Percentiles rank a stretch among this genome's conserved stretches.
These are phyloP conservation scores for Lycium ferocissimum DNA, from an alignment of 257 asterid genomes.

Conservation along the genomic window DNA sequence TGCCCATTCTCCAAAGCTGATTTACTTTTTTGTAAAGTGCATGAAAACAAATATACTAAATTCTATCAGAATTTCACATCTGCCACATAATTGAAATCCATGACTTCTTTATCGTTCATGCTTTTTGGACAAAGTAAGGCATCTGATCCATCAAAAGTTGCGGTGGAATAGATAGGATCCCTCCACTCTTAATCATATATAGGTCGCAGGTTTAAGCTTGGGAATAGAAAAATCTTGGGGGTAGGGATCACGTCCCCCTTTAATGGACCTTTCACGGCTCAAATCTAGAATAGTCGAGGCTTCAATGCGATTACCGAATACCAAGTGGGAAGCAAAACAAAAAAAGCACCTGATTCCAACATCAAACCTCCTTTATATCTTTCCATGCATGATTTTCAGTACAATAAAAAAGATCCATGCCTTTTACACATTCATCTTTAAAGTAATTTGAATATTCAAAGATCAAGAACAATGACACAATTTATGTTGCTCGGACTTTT, in stretches of 20 bases:
- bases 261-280: background rate
- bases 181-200: background rate
- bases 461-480: background rate
- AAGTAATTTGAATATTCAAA: background rate
- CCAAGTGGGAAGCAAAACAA: background rate
- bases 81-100: background rate
- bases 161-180: background rate
- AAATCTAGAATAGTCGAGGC: background rate
- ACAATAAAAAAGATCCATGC: background rate
- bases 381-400: background rate
- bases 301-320: background rate
- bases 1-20: background rate
- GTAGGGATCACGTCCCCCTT: background rate
- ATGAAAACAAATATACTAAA: constrained; percentile 22
- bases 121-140: constrained; percentile 25
- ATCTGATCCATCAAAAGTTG: background rate
- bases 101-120: background rate
- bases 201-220: background rate
- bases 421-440: background rate
- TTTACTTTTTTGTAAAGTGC: background rate
- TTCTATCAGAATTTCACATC: constrained; percentile 2
- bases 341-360: constrained; percentile 33
- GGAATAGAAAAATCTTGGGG: no score
- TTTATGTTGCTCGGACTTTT: background rate
- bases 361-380: background rate